Conservation (phyloP, 345 rosid genomes). For the Lumnitzera racemosa region DNA sequence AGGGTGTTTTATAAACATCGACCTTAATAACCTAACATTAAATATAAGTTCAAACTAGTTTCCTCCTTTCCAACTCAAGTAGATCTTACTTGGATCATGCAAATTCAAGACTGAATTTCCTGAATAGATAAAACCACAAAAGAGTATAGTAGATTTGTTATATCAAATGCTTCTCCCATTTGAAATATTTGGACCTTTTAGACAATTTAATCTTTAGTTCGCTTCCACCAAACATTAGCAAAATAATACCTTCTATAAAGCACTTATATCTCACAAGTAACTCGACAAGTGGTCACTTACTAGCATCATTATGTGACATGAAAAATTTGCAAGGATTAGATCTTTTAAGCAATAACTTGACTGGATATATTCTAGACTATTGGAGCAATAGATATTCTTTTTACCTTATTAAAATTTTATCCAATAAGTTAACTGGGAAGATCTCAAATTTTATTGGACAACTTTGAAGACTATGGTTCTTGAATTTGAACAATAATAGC, state of each 20-base stretch:
- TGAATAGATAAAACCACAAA: not conserved
- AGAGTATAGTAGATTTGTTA: not conserved
- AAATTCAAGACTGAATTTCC: too few relatives aligned
- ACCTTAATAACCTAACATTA: constrained; percentile 2
- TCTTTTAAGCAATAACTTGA: too few relatives aligned
- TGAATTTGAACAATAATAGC: constrained; percentile 5
- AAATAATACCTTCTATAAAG: too few relatives aligned
- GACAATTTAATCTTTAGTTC: not conserved
- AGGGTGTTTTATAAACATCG: not conserved
- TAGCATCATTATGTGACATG: too few relatives aligned
- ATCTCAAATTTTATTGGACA: not conserved
- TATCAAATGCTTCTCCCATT: not conserved
- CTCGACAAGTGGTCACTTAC: too few relatives aligned
- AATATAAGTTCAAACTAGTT: not conserved
- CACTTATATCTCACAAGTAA: too few relatives aligned
- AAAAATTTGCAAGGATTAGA: too few relatives aligned
- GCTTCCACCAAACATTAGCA: too few relatives aligned
- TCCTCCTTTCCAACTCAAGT: not conserved
- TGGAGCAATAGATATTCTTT: not conserved
- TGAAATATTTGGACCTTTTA: not conserved
- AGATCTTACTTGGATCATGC: not conserved
- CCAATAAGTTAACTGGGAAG: not conserved
- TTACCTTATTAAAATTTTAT: not conserved
- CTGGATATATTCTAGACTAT: not conserved
- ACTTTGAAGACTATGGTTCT: too few relatives aligned